Evolutionary conservation across 495 filamentous ascomycete genomes (phyloP), one percentile per base, ranked within the genome.

Genomic region (Penicillium mononematosum): DNA sequence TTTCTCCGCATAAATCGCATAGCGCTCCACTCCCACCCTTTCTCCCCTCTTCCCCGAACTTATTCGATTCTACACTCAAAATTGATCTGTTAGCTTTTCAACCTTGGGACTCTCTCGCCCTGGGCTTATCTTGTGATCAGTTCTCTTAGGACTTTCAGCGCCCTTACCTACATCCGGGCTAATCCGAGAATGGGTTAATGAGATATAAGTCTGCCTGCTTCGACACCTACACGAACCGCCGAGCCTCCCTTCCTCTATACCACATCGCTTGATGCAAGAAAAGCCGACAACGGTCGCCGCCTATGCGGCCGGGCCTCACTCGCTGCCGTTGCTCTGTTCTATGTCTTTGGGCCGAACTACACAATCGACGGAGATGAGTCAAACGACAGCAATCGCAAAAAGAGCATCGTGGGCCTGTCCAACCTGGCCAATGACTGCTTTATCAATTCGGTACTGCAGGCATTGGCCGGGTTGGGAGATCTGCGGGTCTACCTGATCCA

Each of bases 361-460:
- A 90, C 96, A 64, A 84, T 98, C 65, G 93, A 98, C 74, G 82
- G 83, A 58, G 88, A 91, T 25, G 76, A 80, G 48, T 79, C 85
- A 20, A 81, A 80, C 50, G 78, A 80, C 39, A 83, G 71, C 52
- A 75, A 82, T 53, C 84, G 89, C 47, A 96, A 93, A 74, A 92
- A 91, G 69, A 89, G 89, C 57, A 88, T 92, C 44, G 92, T 99
- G 20, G 94, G 94, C 43, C 80, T 99, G 25, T 78, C 80, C 16
- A 99, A 99, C 65, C 83, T 91, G 4, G 95, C 92, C 56, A 98
- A 98, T 76, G 95, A 99, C 72, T 99, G 94, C 78, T 99, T 98
- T 77, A 97, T 99, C 77, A 99, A 99, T 72, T 96, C 92, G 22
- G 88, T 96, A 22, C 81, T 98, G 34, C 94, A 99, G 74, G 91